These are phyloP conservation scores for Fusarium armeniacum DNA, from an alignment of 2,329 filamentous ascomycete genomes.

Conservation along the genomic window DNA sequence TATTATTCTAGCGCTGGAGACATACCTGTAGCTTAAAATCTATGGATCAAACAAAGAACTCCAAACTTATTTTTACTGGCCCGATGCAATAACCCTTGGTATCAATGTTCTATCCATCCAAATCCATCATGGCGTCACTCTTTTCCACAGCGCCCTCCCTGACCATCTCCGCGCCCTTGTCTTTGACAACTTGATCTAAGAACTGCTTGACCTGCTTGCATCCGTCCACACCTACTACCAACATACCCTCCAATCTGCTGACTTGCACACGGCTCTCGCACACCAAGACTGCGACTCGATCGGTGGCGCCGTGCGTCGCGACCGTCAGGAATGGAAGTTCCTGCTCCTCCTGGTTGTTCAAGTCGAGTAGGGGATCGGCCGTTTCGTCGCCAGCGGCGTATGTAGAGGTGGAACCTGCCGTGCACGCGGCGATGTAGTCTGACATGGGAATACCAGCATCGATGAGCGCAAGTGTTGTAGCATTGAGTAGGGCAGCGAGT, in stretches of 20 bases:
- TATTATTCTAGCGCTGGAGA: slow-evolving; percentile 22
- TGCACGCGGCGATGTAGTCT: slow-evolving; percentile 90
- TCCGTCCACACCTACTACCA: slow-evolving; percentile 91
- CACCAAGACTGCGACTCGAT: slow-evolving; percentile 82
- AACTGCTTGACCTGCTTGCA: slow-evolving; percentile 88
- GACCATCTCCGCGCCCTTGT: slow-evolving; percentile 75
- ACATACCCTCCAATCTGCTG: slow-evolving; percentile 87
- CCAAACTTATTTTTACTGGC: slow-evolving; percentile 31
- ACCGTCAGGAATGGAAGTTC: slow-evolving; percentile 92
- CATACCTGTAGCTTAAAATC: slow-evolving; percentile 42
- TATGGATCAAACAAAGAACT: slow-evolving; percentile 44
- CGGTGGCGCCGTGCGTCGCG: slow-evolving; percentile 79
- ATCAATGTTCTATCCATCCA: slow-evolving; percentile 57
- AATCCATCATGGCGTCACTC: slow-evolving; percentile 65
- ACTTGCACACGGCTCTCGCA: slow-evolving; percentile 93
- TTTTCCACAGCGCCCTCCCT: slow-evolving; percentile 66
- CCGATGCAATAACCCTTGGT: slow-evolving; percentile 30
- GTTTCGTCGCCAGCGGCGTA: slow-evolving; percentile 74
- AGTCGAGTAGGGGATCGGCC: slow-evolving; percentile 83
- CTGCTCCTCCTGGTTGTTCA: slow-evolving; percentile 84
- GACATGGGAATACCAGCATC: slow-evolving; percentile 97
- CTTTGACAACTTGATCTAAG: slow-evolving; percentile 83
- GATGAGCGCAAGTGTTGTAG: slow-evolving; percentile 89
- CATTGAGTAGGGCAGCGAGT: slow-evolving; percentile 91
- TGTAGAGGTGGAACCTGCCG: slow-evolving; percentile 82